phyloP scores from a whole-genome alignment of 257 asterid genomes.

The Scutellaria barbata region DNA sequence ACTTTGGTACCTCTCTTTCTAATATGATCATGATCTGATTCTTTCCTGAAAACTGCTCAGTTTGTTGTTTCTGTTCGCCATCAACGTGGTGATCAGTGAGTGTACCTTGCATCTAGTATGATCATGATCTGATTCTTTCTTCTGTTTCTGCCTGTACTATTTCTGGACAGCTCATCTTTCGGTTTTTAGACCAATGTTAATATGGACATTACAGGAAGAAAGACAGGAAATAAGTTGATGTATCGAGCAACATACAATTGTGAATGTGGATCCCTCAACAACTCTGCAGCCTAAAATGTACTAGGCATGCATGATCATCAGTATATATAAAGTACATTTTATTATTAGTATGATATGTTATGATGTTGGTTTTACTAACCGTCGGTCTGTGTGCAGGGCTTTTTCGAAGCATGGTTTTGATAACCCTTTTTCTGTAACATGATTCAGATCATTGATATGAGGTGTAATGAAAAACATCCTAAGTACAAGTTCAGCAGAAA shows the following conservation, averaged over 20 bases:
- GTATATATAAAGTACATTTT: neutral
- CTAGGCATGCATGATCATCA: neutral
- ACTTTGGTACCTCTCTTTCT: no score
- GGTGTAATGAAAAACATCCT: no score
- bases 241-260: conserved; percentile 65
- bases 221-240: conserved; percentile 57
- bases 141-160: conserved; percentile 37
- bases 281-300: conserved; percentile 74
- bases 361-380: conserved; percentile 46
- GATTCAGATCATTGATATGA: neutral
- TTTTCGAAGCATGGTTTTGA: conserved; percentile 84
- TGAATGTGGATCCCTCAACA: conserved; percentile 80
- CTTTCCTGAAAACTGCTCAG: no score
- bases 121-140: no score
- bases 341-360: neutral
- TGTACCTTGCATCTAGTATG: no score
- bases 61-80: no score
- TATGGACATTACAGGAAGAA: conserved; percentile 52
- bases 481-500: neutral
- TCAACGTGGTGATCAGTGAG: no score
- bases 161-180: conserved; percentile 15
- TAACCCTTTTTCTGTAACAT: conserved; percentile 66
- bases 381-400: conserved; percentile 83
- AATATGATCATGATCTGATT: neutral
- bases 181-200: conserved; percentile 22